These are phyloP conservation scores for Colletotrichum limetticola DNA, from an alignment of 2,329 filamentous ascomycete species.

Conservation along the genomic window DNA sequence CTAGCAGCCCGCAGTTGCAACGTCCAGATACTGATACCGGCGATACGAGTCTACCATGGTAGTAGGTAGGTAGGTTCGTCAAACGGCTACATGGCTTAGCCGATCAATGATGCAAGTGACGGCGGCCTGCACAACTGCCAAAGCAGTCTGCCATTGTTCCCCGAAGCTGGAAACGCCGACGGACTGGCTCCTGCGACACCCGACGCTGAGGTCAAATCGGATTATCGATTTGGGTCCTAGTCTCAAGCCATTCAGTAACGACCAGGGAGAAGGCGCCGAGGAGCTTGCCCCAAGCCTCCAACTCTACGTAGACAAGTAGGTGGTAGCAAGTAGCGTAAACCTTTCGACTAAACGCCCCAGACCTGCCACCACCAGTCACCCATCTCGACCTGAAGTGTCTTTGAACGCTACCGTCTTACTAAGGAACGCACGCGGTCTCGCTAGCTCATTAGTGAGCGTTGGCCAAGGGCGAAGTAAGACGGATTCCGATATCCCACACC, in stretches of 20 bases:
- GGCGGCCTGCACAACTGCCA: slow-evolving; percentile 20
- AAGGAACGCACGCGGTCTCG: not conserved
- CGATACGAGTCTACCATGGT: not conserved
- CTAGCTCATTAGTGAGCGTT: not conserved
- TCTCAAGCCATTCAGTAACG: slow-evolving; percentile 29
- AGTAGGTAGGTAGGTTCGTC: not conserved
- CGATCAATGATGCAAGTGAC: slow-evolving; percentile 29
- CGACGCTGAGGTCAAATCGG: slow-evolving; percentile 8
- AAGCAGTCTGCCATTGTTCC: slow-evolving; percentile 22
- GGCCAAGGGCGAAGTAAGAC: not conserved
- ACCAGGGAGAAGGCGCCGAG: slow-evolving; percentile 26
- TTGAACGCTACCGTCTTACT: slow-evolving; percentile 10
- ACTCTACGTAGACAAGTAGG: not conserved
- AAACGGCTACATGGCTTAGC: slow-evolving; percentile 13
- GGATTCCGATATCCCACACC: not conserved
- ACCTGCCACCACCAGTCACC: slow-evolving; percentile 2
- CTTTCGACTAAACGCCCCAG: slow-evolving; percentile 19
- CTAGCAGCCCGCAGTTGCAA: not conserved
- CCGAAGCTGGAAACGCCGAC: slow-evolving; percentile 11
- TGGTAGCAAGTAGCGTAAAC: slow-evolving; percentile 6
- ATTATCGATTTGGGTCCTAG: not conserved
- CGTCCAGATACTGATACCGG: not conserved
- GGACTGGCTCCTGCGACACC: slow-evolving; percentile 23
- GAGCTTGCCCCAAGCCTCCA: not conserved
- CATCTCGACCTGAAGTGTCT: not conserved